Conservation (phyloP, 1,284 basidiomycete species). For the Cryptococcus jaspeensis region DNA sequence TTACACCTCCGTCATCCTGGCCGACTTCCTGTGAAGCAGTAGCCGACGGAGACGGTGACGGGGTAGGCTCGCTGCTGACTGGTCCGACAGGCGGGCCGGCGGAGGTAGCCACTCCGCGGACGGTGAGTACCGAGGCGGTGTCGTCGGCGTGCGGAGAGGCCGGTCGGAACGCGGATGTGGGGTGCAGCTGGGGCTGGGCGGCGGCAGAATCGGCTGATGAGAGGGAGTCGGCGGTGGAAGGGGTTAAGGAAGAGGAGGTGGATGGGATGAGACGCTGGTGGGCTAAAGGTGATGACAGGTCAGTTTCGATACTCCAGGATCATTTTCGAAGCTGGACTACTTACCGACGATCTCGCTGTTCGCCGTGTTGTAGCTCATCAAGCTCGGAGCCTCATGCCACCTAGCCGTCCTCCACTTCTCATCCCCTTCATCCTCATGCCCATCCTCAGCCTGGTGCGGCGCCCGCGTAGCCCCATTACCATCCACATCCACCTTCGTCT, state of each 20-base stretch:
- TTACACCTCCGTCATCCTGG: too few species aligned
- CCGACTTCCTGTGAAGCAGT: too few species aligned
- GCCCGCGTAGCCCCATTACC: conserved; percentile 16
- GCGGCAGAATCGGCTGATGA: not conserved
- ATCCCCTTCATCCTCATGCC: conserved; percentile 9
- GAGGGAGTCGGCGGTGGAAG: not conserved
- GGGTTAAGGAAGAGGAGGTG: conserved; percentile 9
- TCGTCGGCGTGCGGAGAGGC: conserved; percentile 4
- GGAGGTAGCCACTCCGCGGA: not conserved
- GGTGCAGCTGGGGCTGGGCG: not conserved
- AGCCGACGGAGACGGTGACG: too few species aligned
- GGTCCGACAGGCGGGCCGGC: too few species aligned
- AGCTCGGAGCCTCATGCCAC: conserved; percentile 35
- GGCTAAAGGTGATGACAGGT: not conserved
- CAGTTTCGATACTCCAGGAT: not conserved
- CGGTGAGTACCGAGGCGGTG: conserved; percentile 13
- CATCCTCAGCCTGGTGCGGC: conserved; percentile 3
- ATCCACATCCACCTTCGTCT: conserved; percentile 57
- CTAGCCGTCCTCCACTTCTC: conserved; percentile 47
- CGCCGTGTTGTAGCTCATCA: conserved; percentile 27
- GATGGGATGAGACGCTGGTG: conserved; percentile 21
- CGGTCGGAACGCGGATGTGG: not conserved
- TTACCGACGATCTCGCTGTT: conserved; percentile 37
- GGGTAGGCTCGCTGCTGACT: too few species aligned
- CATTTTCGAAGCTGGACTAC: conserved; percentile 2